Base-by-base conservation (phyloP, 306 rosid species). In the Vigna reflexopilosa region DNA sequence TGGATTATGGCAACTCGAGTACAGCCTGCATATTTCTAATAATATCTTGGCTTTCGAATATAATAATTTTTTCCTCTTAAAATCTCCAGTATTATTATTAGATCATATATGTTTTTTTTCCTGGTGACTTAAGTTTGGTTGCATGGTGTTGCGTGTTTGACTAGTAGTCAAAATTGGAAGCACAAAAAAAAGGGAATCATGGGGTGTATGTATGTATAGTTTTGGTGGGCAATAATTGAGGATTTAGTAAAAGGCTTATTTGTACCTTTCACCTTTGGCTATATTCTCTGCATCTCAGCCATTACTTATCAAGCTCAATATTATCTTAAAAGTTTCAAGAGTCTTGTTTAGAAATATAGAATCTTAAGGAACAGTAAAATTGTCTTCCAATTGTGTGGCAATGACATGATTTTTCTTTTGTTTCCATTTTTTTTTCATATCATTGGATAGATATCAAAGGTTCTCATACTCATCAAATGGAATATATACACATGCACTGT, bases 201-300 rank as follows among this genome's bases (percentile, higher is more conserved):
- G 34, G 26, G 44, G 70, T 38, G 71, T 56, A 20, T 49, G 71
- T 56, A 20, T 49, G 50, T 11, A 49, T 68, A 83, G 58, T 48
- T 72, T 9, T 56, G 83, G 44, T 68, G 59, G 30, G 79, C 69
- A 71, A 76, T 71, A 80, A 66, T 80, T 76, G 82, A 80, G 72
- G 80, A 56, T 20, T 30, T 70, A 71, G 70, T 75, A 79, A 82
- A 30, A 77, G 85, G 85, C 20, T 85, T 42, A 30, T 67, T 55
- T 77, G 82, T 81, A 83, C 75, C 89, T 77, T 81, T 80, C 81
- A 80, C 62, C 83, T 81, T 70, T 86, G 26, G 50, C 80, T 32
- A 66, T 38, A 49, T 69, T 73, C 83, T 49, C 64, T 44, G 79
- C 77, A 82, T 66, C 71, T 75, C 49, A 22, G 71, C 67, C 48